Evolutionary conservation across 805 yeast species (phyloP), one percentile per base, ranked within the genome.

Genomic region (Yamadazyma kitorensis): DNA sequence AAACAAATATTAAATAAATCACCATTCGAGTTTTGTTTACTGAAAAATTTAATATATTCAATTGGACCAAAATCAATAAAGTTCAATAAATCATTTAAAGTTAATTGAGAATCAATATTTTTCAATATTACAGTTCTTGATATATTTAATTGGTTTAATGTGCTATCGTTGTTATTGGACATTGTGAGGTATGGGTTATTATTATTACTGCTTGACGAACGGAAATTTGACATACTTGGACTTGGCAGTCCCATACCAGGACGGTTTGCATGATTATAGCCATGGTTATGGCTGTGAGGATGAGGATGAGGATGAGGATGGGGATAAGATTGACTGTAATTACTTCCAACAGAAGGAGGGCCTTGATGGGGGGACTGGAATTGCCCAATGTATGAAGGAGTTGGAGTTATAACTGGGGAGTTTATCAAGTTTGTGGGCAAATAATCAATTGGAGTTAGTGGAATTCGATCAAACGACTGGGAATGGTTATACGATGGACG

Each of bases 31-130:
- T 31, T 14, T 64, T 61, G 10, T 54, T 41, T 7, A 61, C 59
- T 6, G 63, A 52, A 10, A 37, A 74, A 51, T 35, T 70, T 67
- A 40, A 78, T 67, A 45, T 74, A 74, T 52, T 82, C 88, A 22
- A 82, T 67, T 1, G 86, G 83, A 3, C 84, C 86, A 49, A 52
- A 67, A 27, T 73, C 74, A 7, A 80, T 64, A 20, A 60, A 54
- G 29, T 74, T 68, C 27, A 77, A 52, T 12, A 74, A 51, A 14
- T 62, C 58, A 9, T 49, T 44, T 19, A 65, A 40, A 1, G 55
- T 31, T 17, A 65, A 35, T 13, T 46, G 47, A 6, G 47, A 43
- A 24, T 45, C 37, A 19, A 67, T 40, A 39, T 64, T 55, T 29
- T 48, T 53, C 16, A 67, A 34, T 18, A 62, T 48, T 6, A 67